Conservation (phyloP, 345 rosid species). For the Crucihimalaya himalaica region DNA sequence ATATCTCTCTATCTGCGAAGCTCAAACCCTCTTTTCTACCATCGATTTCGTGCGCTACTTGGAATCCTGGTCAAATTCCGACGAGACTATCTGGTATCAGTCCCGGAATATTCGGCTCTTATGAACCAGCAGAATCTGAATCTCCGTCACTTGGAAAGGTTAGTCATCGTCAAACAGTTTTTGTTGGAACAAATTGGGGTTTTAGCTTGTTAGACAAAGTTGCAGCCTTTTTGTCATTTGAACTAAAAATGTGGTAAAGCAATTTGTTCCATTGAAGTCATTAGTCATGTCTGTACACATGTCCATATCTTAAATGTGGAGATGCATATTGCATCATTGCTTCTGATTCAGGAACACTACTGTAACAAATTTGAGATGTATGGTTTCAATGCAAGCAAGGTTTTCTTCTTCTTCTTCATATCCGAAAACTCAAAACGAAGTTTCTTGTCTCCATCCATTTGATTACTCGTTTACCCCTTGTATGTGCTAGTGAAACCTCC, state of each 20-base stretch:
- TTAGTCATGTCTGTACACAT: neutral
- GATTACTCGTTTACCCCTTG: neutral
- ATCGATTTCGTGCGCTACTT: slow-evolving; percentile 28
- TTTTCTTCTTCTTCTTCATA: neutral
- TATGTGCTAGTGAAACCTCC: slow-evolving; percentile 60
- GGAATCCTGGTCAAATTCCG: slow-evolving; percentile 13
- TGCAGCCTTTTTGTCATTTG: neutral
- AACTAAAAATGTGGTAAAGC: neutral
- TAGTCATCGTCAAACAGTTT: slow-evolving; percentile 5
- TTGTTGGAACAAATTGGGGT: slow-evolving; percentile 3
- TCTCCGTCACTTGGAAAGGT: slow-evolving; percentile 50
- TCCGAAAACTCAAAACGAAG: neutral
- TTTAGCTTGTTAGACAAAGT: slow-evolving; percentile 9
- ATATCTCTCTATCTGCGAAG: slow-evolving; percentile 25
- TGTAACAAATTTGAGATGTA: neutral
- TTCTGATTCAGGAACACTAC: slow-evolving; percentile 8
- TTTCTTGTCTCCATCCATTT: neutral
- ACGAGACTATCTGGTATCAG: slow-evolving; percentile 24
- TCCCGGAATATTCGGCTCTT: slow-evolving; percentile 39
- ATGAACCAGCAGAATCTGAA: slow-evolving; percentile 30
- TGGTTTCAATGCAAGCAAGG: neutral
- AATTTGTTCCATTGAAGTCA: neutral
- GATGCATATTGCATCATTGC: slow-evolving; percentile 2
- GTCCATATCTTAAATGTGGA: slow-evolving; percentile 2
- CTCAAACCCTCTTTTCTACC: slow-evolving; percentile 25